Evolutionary conservation across 306 rosid species (phyloP), one percentile per base, ranked within the genome.

Genomic region (Rosa persica): DNA sequence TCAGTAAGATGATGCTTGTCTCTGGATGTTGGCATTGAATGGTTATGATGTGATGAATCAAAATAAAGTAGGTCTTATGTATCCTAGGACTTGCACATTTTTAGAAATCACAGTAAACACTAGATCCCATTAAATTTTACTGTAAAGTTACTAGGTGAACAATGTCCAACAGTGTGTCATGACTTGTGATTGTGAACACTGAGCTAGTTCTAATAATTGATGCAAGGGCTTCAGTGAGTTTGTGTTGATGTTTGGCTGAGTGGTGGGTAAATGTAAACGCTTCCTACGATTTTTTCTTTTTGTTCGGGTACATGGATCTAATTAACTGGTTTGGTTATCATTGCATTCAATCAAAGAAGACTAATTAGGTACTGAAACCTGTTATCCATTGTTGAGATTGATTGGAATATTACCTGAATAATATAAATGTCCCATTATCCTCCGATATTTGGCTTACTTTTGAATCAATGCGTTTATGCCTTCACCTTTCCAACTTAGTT

Each of bases 161-260:
- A 74, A 52, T 82, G 76, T 46, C 52, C 23, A 25, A 27, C 61
- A 12, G 42, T 36, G 20, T 69, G 30, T 70, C 43, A 69, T 70
- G 34, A 57, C 30, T 69, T 81, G 27, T 70, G 54, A 36, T 22
- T 66, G 42, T 62, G 47, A 17, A 66, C 46, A 36, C 25, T 66
- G 23, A 70, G 36, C 77, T 48, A 19, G 52, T 47, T 75, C 58
- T 13, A 27, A 67, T 48, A 52, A 34, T 49, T 67, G 51, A 58
- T 71, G 76, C 65, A 40, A 73, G 12, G 46, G 49, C 42, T 74
- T 40, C 12, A 9, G 27, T 58, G 42, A 25, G 44, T 51, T 57
- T 25, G 23, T 48, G 43, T 22, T 12, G 27, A 44, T 62, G 42
- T 19, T 67, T 15, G 38, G 44, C 76, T 40, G 40, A 30, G 68